A percentile compares a stretch with the other conserved stretches of the same genome.
Conservation (phyloP, 2,329 filamentous ascomycete species). For the Diaporthe citri region DNA sequence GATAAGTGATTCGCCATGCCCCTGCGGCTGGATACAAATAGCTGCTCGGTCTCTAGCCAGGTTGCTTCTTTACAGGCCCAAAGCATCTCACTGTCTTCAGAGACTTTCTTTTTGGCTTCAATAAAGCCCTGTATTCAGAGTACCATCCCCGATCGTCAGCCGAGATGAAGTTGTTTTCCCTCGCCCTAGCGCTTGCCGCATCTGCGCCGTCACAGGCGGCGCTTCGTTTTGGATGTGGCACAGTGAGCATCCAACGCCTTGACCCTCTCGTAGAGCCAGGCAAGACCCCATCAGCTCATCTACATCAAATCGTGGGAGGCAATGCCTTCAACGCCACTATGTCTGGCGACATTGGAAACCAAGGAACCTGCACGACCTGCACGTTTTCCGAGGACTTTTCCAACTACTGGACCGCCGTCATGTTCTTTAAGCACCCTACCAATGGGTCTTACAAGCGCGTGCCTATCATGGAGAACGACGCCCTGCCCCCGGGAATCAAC, state of each 20-base stretch:
- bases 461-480: constrained; percentile 40
- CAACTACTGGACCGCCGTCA: constrained; percentile 51
- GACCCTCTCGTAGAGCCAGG: constrained; percentile 46
- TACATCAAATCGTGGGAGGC: constrained; percentile 45
- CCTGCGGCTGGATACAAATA: not conserved
- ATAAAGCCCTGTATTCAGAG: not conserved
- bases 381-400: constrained; percentile 50
- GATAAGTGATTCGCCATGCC: not conserved
- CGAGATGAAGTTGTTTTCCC: constrained; percentile 15
- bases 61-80: too few species aligned
- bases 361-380: constrained; percentile 51
- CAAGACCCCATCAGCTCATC: constrained; percentile 41
- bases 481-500: constrained; percentile 47
- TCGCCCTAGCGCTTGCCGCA: constrained; percentile 37
- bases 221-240: constrained; percentile 49
- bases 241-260: constrained; percentile 46
- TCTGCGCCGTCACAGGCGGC: constrained; percentile 41
- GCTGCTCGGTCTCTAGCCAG: not conserved
- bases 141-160: not conserved
- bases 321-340: constrained; percentile 44
- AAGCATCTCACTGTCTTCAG: not conserved
- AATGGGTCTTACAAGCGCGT: constrained; percentile 49
- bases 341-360: constrained; percentile 47
- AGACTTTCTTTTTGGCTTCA: not conserved
- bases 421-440: constrained; percentile 43